These are phyloP conservation scores for Fraxinus paxiana DNA, from an alignment of 305 asterid genomes.

Conservation along the genomic window DNA sequence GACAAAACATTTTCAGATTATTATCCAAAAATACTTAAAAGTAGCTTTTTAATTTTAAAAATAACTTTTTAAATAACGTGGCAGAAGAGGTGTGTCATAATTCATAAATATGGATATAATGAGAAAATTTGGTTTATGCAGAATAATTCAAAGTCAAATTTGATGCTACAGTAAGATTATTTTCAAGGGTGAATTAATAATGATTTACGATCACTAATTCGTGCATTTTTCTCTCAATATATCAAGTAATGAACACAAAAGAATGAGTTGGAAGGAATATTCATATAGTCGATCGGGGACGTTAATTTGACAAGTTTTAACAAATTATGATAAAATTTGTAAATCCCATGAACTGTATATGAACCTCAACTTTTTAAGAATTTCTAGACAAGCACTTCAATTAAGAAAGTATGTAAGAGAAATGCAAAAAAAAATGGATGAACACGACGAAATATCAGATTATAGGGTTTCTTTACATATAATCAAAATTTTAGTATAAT, in stretches of 20 bases:
- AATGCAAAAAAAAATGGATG: background rate
- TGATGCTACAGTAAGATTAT: background rate
- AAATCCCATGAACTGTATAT: too few species aligned
- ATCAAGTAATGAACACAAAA: background rate
- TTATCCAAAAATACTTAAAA: background rate
- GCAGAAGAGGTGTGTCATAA: background rate
- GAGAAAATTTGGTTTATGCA: background rate
- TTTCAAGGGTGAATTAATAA: background rate
- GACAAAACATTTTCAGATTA: background rate
- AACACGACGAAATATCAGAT: background rate
- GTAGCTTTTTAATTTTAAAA: background rate
- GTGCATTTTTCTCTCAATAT: background rate
- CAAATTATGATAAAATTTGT: background rate
- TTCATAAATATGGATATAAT: background rate
- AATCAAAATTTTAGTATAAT: background rate
- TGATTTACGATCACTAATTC: background rate
- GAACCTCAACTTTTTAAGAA: background rate
- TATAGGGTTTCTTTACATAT: background rate
- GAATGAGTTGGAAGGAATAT: background rate
- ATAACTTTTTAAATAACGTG: background rate
- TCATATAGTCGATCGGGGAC: background rate
- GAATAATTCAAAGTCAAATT: background rate
- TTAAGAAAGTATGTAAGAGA: background rate
- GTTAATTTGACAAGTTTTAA: background rate
- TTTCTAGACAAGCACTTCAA: background rate